Conservation (phyloP, 306 rosid genomes). For the Quercus gilva region DNA sequence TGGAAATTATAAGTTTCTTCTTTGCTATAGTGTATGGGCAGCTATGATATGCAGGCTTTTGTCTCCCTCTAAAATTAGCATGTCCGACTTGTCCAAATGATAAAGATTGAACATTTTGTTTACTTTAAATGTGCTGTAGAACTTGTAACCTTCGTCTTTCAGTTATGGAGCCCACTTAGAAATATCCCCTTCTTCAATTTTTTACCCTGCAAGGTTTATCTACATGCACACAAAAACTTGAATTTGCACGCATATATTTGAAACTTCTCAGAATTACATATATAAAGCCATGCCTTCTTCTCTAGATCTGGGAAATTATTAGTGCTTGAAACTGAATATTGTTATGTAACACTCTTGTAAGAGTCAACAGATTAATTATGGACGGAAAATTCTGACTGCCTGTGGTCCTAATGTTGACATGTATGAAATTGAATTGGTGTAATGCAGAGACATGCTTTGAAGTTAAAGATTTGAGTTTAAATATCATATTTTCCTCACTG, state of each 20-base stretch:
- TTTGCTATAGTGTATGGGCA: not conserved
- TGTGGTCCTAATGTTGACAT: not conserved
- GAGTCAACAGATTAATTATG: not conserved
- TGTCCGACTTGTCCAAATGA: not conserved
- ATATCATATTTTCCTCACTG: conserved; percentile 5
- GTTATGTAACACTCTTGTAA: not conserved
- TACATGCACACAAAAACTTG: not conserved
- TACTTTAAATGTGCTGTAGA: not conserved
- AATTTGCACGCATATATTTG: not conserved
- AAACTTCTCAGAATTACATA: not conserved
- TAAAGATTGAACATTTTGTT: not conserved
- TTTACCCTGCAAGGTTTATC: not conserved
- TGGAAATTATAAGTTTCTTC: too few relatives aligned
- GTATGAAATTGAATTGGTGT: not conserved
- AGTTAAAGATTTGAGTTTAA: conserved; percentile 9
- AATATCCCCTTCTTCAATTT: not conserved
- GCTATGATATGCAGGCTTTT: not conserved
- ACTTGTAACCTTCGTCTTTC: not conserved
- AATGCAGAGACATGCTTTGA: not conserved
- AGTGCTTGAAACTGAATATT: not conserved
- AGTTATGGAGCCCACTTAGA: not conserved
- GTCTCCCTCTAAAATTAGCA: not conserved
- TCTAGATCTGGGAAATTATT: not conserved
- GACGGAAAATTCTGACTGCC: not conserved
- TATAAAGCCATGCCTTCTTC: not conserved